These are phyloP conservation scores for Corniculantispora saksenae DNA, from an alignment of 2,329 filamentous ascomycete species.

Conservation along the genomic window DNA sequence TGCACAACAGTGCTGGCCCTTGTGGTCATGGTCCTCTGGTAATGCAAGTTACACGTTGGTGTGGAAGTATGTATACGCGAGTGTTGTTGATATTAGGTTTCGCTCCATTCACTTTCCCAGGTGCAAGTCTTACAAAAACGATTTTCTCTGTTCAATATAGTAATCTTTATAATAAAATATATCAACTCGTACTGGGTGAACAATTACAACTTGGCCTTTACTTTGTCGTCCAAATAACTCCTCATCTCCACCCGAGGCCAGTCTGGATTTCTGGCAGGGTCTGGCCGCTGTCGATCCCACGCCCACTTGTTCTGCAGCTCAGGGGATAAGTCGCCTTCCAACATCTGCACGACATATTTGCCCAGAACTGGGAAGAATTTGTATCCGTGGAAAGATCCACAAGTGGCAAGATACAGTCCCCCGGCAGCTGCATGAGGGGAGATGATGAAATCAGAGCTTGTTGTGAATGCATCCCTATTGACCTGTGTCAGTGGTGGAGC, in stretches of 20 bases:
- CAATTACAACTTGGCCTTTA: conserved; percentile 30
- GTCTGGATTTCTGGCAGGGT: conserved; percentile 52
- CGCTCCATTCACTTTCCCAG: neutral
- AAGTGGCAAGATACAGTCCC: conserved; percentile 63
- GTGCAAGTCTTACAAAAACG: neutral
- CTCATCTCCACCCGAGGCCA: conserved; percentile 60
- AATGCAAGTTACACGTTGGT: neutral
- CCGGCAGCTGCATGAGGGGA: conserved; percentile 52
- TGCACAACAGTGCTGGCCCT: neutral
- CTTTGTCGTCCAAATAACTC: conserved; percentile 43
- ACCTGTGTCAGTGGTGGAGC: neutral
- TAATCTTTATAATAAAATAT: neutral
- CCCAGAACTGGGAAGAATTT: conserved; percentile 69
- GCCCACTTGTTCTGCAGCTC: conserved; percentile 52
- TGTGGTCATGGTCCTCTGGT: neutral
- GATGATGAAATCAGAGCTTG: conserved; percentile 63
- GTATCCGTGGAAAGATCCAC: conserved; percentile 67
- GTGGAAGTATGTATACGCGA: neutral
- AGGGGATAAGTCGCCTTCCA: conserved; percentile 44
- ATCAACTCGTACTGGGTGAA: neutral
- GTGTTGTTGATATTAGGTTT: neutral
- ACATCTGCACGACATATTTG: conserved; percentile 61
- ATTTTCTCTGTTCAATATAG: neutral
- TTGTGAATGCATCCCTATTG: conserved; percentile 64
- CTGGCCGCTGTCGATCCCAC: conserved; percentile 61